Evolutionary conservation across 176 grass and related monocot genomes (phyloP).

Genomic region (Aechmea fasciata): DNA sequence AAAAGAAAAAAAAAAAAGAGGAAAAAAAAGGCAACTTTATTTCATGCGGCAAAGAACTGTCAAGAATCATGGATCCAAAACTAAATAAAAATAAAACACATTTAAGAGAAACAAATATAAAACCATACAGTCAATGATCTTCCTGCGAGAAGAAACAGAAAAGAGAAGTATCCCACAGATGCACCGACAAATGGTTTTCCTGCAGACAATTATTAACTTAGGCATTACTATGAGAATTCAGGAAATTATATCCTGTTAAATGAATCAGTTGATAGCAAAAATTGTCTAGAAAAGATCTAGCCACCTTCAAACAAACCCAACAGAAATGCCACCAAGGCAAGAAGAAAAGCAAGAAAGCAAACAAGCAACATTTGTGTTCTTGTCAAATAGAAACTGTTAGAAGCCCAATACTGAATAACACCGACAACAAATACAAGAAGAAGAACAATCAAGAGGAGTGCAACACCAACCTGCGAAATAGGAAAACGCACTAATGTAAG

Average conservation of each 20-base stretch:
- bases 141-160: slow-evolving; percentile 98
- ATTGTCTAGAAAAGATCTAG: slow-evolving; percentile 13
- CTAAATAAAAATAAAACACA: background rate
- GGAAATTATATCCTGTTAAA: slow-evolving; percentile 6
- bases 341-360: slow-evolving; percentile 85
- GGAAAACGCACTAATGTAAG: background rate
- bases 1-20: background rate
- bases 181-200: slow-evolving; percentile 91
- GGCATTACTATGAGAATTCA: slow-evolving; percentile 3
- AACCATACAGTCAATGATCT: slow-evolving; percentile 93
- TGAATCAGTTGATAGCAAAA: slow-evolving; percentile 4
- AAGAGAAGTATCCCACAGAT: slow-evolving; percentile 97
- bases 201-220: slow-evolving; percentile 26
- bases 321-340: slow-evolving; percentile 84
- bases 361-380: slow-evolving; percentile 88
- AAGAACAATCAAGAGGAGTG: slow-evolving; percentile 76
- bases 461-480: slow-evolving; percentile 71
- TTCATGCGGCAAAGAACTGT: background rate
- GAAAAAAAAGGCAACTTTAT: background rate
- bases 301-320: slow-evolving; percentile 87
- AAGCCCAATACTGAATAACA: slow-evolving; percentile 95
- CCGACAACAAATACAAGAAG: slow-evolving; percentile 86
- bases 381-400: slow-evolving; percentile 98
- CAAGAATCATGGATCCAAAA: too few relatives aligned
- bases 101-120: slow-evolving; percentile 20